Evolutionary conservation across 1,139 yeast genomes (phyloP).

Genomic region (Candida smagusa): DNA sequence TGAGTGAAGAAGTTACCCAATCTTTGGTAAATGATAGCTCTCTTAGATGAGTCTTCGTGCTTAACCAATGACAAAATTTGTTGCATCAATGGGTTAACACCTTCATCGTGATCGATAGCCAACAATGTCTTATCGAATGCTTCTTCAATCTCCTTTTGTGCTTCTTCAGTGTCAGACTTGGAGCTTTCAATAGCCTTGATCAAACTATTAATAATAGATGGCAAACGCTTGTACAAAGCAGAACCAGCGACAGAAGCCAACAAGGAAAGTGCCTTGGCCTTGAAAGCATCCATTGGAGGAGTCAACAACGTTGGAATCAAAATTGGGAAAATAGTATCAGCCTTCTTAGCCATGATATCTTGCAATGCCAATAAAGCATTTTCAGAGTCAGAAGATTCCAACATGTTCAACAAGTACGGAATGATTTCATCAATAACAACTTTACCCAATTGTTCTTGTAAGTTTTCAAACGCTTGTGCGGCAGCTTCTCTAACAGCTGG

Average conservation of each 20-base stretch:
- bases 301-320: constrained; percentile 80
- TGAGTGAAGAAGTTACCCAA: constrained; percentile 68
- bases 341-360: constrained; percentile 88
- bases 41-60: constrained; percentile 66
- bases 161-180: constrained; percentile 31
- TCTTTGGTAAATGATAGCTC: constrained; percentile 66
- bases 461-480: constrained; percentile 83
- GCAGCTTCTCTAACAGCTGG: constrained; percentile 84
- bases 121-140: constrained; percentile 68
- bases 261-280: constrained; percentile 84
- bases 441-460: constrained; percentile 80
- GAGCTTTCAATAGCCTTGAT: constrained; percentile 55
- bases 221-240: constrained; percentile 70
- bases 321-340: constrained; percentile 91
- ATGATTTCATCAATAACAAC: constrained; percentile 83
- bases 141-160: constrained; percentile 38
- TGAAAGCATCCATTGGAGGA: constrained; percentile 79
- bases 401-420: constrained; percentile 74
- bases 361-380: constrained; percentile 84
- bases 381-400: constrained; percentile 66
- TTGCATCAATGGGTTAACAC: constrained; percentile 81
- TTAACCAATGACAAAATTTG: constrained; percentile 74
- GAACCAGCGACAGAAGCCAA: constrained; percentile 89
- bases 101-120: constrained; percentile 75
- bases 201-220: constrained; percentile 68